Percentiles rank a stretch among this genome's conserved stretches.
These are phyloP conservation scores for Chrysosporium queenslandicum DNA, from an alignment of 2,329 filamentous ascomycete genomes.

Conservation along the genomic window DNA sequence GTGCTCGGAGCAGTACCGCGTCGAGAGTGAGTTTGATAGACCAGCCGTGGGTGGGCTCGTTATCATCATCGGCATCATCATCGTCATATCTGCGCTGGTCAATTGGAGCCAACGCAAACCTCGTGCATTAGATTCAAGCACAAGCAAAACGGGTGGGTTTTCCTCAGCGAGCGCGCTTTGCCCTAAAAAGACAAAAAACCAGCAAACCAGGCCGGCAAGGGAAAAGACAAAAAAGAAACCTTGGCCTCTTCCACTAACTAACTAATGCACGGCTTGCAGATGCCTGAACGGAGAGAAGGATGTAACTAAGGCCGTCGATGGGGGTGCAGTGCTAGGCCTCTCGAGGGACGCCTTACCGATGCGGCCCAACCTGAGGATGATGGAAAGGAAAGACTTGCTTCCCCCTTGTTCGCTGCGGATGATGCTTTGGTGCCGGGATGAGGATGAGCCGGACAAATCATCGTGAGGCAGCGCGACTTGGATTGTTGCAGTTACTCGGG, in stretches of 20 bases:
- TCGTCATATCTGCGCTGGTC: neutral
- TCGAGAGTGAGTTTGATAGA: too few relatives aligned
- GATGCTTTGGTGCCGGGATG: neutral
- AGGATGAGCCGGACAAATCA: slow-evolving; percentile 3
- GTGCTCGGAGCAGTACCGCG: neutral
- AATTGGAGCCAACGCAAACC: slow-evolving; percentile 11
- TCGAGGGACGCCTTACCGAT: slow-evolving; percentile 6
- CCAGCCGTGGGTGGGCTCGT: too few relatives aligned
- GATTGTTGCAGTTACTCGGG: neutral
- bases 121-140: neutral
- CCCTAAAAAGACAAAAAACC: slow-evolving; percentile 5
- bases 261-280: slow-evolving; percentile 9
- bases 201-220: slow-evolving; percentile 5
- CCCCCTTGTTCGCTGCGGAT: too few relatives aligned
- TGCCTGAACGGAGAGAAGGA: neutral
- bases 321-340: too few relatives aligned
- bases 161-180: neutral
- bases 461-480: neutral
- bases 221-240: too few relatives aligned
- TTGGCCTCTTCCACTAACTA: too few relatives aligned
- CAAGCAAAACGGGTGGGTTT: too few relatives aligned
- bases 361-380: slow-evolving; percentile 2
- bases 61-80: too few relatives aligned
- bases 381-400: neutral
- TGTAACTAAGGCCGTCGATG: neutral